phyloP scores from a whole-genome alignment of 116 monocot species.

The Trichopus zeylanicus region DNA sequence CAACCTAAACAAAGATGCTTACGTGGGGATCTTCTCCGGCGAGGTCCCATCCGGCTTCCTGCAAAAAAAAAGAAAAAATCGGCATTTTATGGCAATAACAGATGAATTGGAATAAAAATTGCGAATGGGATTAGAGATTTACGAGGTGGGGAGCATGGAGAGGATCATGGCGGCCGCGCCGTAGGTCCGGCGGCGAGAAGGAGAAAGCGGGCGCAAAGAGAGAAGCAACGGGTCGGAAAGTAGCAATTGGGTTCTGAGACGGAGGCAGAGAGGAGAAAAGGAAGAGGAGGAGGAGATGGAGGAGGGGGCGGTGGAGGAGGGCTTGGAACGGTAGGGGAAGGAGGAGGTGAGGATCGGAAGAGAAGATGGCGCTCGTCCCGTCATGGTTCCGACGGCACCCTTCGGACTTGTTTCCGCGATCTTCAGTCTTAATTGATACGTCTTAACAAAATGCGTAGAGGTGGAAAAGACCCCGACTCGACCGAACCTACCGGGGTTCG shows the following conservation, averaged over 20 bases:
- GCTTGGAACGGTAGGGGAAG: not conserved
- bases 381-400: not conserved
- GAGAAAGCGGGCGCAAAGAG: not conserved
- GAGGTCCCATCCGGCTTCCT: not conserved
- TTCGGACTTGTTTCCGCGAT: too few species aligned
- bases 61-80: not conserved
- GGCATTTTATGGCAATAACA: not conserved
- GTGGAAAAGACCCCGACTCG: too few species aligned
- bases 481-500: too few species aligned
- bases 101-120: not conserved
- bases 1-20: not conserved
- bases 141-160: slow-evolving; percentile 72
- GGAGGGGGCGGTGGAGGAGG: too few species aligned
- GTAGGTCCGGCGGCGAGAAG: not conserved
- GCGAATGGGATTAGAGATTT: not conserved
- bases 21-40: not conserved
- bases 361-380: too few species aligned
- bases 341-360: not conserved
- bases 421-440: too few species aligned
- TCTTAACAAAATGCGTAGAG: too few species aligned
- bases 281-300: not conserved
- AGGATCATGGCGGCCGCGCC: slow-evolving; percentile 15
- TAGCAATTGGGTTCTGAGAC: not conserved
- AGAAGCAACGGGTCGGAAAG: not conserved
- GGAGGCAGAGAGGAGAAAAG: not conserved